Base-by-base conservation (phyloP, 1,284 basidiomycete genomes). In the Ganoderma resinaceum region DNA sequence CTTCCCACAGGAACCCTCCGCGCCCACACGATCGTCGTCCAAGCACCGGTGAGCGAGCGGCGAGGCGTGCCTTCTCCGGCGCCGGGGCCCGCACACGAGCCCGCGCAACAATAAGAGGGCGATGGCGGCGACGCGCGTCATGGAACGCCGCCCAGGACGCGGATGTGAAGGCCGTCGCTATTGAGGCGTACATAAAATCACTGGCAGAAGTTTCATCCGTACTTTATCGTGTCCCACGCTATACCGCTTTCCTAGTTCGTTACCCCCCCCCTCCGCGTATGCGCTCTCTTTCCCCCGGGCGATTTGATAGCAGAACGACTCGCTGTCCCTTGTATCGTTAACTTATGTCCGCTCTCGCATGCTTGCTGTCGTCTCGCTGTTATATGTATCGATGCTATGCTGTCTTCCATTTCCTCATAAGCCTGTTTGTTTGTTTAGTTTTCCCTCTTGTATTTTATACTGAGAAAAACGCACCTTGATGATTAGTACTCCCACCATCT, bases 1-100 rank as follows among this genome's bases (percentile, higher is more conserved):
- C 9, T 72, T 72, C 67, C 46, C 23, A 4, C 62, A 66, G 61
- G 64, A 49, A 55, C 60, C 65, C 26, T 31, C 67, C 26, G n/a
- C 58, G 2, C 53, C 67, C 26, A n/a, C 58, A 4, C 53, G 55
- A 18, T 62, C 58, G 33, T 62, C 63, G 43, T 62, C 70, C 37
- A 52, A 40, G 12, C 59, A 61, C 20, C 67, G 61, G 23, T 71
- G 67, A 68, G 55, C 65, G 61, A 37, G 62, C 43, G 38, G 46
- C 18, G 40, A 18, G 11, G 18, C 3, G 16, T 42, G 20, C 40
- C 43, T 23, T 31, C 31, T 26, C 23, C n/a, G 52, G 43, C 62
- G 58, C 57, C 37, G 35, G 35, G 29, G 20, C 8, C 4, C 14
- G 20, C 60, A 38, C 37, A 29, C n/a, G 63, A 23, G 9, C n/a